Conservation (phyloP, 805 yeast genomes). For the Cyberlindnera misumaiensis region DNA sequence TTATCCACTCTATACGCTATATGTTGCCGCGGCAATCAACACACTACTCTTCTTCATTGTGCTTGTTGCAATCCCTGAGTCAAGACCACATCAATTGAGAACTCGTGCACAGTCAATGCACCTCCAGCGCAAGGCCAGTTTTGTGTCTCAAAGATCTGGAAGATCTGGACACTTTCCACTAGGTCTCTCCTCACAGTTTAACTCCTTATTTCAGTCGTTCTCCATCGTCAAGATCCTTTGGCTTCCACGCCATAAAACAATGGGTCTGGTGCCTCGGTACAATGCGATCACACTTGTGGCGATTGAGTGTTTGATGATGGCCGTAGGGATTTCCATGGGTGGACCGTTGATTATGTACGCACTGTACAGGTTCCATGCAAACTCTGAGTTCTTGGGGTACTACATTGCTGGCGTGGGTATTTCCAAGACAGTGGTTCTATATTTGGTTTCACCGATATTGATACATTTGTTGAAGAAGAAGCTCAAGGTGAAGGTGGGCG, state of each 20-base stretch:
- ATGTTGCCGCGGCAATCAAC: slow-evolving; percentile 22
- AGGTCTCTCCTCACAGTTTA: background rate
- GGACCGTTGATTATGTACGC: slow-evolving; percentile 45
- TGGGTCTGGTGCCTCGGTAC: slow-evolving; percentile 31
- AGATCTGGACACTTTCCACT: background rate
- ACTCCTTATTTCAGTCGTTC: slow-evolving; percentile 1
- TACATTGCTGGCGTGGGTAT: slow-evolving; percentile 47
- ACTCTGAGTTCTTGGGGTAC: slow-evolving; percentile 46
- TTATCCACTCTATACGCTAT: slow-evolving; percentile 26
- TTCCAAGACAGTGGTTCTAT: slow-evolving; percentile 40
- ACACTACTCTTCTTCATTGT: slow-evolving; percentile 30
- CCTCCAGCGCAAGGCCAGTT: slow-evolving; percentile 24
- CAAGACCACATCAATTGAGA: slow-evolving; percentile 51
- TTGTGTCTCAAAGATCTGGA: slow-evolving; percentile 22
- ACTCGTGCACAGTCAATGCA: slow-evolving; percentile 41
- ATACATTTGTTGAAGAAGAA: slow-evolving; percentile 30
- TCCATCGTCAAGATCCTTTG: slow-evolving; percentile 50
- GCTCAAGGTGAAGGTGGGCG: slow-evolving; percentile 29
- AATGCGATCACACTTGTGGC: slow-evolving; percentile 43
- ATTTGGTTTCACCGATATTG: slow-evolving; percentile 45
- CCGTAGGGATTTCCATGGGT: slow-evolving; percentile 34
- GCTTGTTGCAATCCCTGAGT: slow-evolving; percentile 47
- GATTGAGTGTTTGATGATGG: slow-evolving; percentile 37
- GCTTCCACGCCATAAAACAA: slow-evolving; percentile 35
- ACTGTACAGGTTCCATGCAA: slow-evolving; percentile 47